A percentile compares a stretch with the other conserved stretches of the same genome.
Evolutionary conservation across 345 rosid genomes (phyloP).

Genomic region (Turritis glabra): DNA sequence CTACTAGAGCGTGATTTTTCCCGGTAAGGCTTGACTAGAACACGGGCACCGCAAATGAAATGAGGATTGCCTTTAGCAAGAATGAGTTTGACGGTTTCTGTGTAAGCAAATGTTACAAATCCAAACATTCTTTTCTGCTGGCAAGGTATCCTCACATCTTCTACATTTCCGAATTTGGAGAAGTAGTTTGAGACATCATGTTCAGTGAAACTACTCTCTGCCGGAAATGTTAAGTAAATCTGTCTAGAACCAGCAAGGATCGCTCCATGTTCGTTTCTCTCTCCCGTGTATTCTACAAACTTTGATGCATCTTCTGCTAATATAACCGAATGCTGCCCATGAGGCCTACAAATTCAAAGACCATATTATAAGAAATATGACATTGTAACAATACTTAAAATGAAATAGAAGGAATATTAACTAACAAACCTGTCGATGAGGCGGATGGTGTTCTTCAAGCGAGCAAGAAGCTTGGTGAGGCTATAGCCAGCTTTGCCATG

Average conservation of each 20-base stretch:
- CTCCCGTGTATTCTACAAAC: slow-evolving; percentile 52
- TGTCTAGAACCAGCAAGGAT: slow-evolving; percentile 72
- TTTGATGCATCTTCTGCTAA: slow-evolving; percentile 80
- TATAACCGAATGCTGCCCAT: slow-evolving; percentile 92
- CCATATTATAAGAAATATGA: background rate
- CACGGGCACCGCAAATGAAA: slow-evolving; percentile 89
- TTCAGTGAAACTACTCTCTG: slow-evolving; percentile 84
- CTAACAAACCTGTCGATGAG: slow-evolving; percentile 75
- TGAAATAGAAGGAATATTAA: background rate
- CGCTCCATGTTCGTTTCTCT: slow-evolving; percentile 61
- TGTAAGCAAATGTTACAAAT: slow-evolving; percentile 72
- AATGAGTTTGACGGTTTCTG: slow-evolving; percentile 72
- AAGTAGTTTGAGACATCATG: slow-evolving; percentile 87
- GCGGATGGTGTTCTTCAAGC: slow-evolving; percentile 77
- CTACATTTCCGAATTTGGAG: slow-evolving; percentile 79
- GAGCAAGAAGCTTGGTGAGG: slow-evolving; percentile 88
- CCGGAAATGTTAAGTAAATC: slow-evolving; percentile 95
- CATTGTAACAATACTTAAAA: background rate
- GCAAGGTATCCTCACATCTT: slow-evolving; percentile 96
- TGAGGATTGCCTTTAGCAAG: slow-evolving; percentile 93
- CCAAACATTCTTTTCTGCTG: slow-evolving; percentile 96
- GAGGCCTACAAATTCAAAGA: slow-evolving; percentile 60
- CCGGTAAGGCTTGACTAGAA: slow-evolving; percentile 92
- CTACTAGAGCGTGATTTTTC: slow-evolving; percentile 78
- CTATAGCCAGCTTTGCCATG: slow-evolving; percentile 96